Percentiles rank a stretch among this genome's conserved stretches.
Conservation (phyloP, 2,329 filamentous ascomycete genomes). For the Talaromyces marneffei region DNA sequence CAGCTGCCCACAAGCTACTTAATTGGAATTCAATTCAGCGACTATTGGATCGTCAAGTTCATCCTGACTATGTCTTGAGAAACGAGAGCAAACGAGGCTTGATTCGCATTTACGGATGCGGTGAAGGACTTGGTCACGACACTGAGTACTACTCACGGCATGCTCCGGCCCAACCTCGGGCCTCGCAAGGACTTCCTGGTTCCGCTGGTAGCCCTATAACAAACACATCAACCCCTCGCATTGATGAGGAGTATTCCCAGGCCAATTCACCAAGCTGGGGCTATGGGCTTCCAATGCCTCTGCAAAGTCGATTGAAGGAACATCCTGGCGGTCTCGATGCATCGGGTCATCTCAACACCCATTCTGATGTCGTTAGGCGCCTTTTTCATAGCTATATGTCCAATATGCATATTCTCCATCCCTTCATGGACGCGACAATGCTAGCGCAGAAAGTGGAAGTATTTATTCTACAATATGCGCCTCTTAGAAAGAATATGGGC, state of each 20-base stretch:
- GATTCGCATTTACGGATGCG: conserved; percentile 69
- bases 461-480: conserved; percentile 48
- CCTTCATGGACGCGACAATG: conserved; percentile 53
- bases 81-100: conserved; percentile 68
- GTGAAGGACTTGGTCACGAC: conserved; percentile 63
- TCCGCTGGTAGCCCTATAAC: conserved; percentile 37
- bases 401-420: conserved; percentile 59
- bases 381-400: conserved; percentile 53
- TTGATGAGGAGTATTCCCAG: conserved; percentile 28
- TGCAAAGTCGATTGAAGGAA: conserved; percentile 23
- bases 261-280: conserved; percentile 49
- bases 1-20: conserved; percentile 76
- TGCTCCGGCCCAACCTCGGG: conserved; percentile 22
- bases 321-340: conserved; percentile 47
- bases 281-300: conserved; percentile 34
- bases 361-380: conserved; percentile 45
- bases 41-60: conserved; percentile 54
- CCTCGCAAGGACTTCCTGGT: not conserved
- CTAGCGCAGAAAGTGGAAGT: conserved; percentile 48
- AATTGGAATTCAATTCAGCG: conserved; percentile 63
- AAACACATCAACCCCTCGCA: conserved; percentile 18
- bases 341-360: conserved; percentile 49
- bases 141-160: conserved; percentile 33
- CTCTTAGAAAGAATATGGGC: conserved; percentile 18
- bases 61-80: conserved; percentile 67